A percentile compares a stretch with the other conserved stretches of the same genome.
Evolutionary conservation across 1,139 yeast genomes (phyloP).

Genomic region (Candida tetrigidarum): DNA sequence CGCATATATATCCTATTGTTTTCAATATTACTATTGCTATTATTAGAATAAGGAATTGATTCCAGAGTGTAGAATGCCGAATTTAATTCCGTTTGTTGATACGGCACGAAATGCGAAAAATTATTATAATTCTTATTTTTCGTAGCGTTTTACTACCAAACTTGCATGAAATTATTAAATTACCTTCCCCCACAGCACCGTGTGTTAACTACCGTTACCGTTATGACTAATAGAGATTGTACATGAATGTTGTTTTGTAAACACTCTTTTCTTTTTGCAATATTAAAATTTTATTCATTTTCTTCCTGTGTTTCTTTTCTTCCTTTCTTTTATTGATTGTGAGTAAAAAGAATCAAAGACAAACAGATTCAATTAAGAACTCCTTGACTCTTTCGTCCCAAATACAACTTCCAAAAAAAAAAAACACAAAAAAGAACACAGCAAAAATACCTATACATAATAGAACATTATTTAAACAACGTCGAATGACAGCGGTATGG

Average conservation of each 20-base stretch:
- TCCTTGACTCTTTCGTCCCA: conserved; percentile 8
- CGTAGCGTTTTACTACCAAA: neutral
- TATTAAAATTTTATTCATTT: no score
- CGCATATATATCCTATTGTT: no score
- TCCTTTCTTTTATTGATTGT: neutral
- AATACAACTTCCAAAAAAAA: neutral
- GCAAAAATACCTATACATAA: conserved; percentile 7
- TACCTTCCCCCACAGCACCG: no score
- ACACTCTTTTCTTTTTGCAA: no score
- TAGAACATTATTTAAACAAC: conserved; percentile 5
- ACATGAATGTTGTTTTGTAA: no score
- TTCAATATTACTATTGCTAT: no score
- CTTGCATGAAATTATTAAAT: neutral
- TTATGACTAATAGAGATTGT: no score
- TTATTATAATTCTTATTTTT: neutral
- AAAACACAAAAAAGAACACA: conserved; percentile 1
- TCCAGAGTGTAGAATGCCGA: no score
- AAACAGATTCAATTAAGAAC: conserved; percentile 16
- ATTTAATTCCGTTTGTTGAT: neutral
- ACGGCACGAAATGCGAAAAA: neutral
- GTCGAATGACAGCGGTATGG: conserved; percentile 2
- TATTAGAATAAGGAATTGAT: no score
- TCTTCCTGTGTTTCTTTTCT: conserved; percentile 1
- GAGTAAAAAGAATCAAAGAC: conserved; percentile 67
- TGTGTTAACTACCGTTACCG: no score